A percentile compares a stretch with the other conserved stretches of the same genome.
Conservation (phyloP, 73 alveolate genomes). For the Symbiodinium natans region DNA sequence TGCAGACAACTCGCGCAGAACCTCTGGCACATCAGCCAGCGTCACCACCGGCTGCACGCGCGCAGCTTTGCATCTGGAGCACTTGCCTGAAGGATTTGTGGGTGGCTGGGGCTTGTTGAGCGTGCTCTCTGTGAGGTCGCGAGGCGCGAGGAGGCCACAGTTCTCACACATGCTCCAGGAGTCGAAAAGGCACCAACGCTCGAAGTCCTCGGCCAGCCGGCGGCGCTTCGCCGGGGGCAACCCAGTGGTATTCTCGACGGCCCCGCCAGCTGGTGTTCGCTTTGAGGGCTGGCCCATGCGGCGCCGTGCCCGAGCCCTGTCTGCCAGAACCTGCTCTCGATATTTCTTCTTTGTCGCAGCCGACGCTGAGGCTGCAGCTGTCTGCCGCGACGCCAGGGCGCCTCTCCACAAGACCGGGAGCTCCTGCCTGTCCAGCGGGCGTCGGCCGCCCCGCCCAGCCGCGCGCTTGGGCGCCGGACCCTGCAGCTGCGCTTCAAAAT, state of each 20-base stretch:
- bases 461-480: too few species aligned
- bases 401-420: too few species aligned
- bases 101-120: background rate
- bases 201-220: background rate
- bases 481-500: too few species aligned
- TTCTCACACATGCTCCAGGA: background rate
- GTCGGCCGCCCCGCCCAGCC: background rate
- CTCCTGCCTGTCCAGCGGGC: too few species aligned
- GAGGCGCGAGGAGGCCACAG: background rate
- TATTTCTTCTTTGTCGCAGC: background rate
- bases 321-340: background rate
- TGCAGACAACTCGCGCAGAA: background rate
- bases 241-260: background rate
- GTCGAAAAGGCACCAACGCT: background rate
- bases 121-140: background rate
- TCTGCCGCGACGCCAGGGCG: background rate
- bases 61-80: background rate
- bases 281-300: background rate
- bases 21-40: background rate
- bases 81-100: background rate
- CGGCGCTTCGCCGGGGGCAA: slow-evolving; percentile 1
- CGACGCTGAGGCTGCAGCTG: background rate
- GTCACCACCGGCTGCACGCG: background rate
- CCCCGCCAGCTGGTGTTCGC: background rate
- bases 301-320: background rate